These are phyloP conservation scores for Fusarium luffae DNA, from an alignment of 2,329 filamentous ascomycete species.

Conservation along the genomic window DNA sequence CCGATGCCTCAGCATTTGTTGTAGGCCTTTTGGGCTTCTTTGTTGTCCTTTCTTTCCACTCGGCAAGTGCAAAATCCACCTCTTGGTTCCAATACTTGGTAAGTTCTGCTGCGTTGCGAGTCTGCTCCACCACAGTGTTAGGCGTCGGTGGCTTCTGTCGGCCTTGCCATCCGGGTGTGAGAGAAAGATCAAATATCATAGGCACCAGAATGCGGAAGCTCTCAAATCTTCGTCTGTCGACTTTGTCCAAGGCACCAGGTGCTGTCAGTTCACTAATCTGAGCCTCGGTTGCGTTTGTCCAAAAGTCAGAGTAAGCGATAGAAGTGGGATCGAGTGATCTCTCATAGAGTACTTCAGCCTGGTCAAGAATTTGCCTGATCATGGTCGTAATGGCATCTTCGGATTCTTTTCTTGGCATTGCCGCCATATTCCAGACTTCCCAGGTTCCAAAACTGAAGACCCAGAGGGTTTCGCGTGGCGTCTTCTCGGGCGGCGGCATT, in stretches of 20 bases:
- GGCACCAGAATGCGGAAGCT: constrained; percentile 65
- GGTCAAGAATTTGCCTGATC: constrained; percentile 55
- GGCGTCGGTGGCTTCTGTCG: constrained; percentile 57
- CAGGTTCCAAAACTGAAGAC: constrained; percentile 65
- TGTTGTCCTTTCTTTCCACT: constrained; percentile 58
- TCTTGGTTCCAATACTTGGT: constrained; percentile 62
- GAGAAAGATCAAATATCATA: constrained; percentile 62
- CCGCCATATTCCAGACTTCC: constrained; percentile 65
- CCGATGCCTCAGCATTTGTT: constrained; percentile 25
- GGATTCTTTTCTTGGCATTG: constrained; percentile 56
- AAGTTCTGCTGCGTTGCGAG: constrained; percentile 64
- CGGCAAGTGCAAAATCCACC: constrained; percentile 53
- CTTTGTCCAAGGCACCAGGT: constrained; percentile 34
- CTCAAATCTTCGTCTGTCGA: constrained; percentile 49
- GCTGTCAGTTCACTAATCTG: constrained; percentile 45
- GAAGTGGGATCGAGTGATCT: constrained; percentile 56
- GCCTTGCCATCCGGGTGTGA: constrained; percentile 64
- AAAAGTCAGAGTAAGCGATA: constrained; percentile 59
- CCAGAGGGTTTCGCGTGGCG: constrained; percentile 62
- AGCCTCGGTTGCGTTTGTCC: constrained; percentile 46
- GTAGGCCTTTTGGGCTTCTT: constrained; percentile 53
- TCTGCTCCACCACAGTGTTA: constrained; percentile 62
- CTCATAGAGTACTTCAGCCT: constrained; percentile 60
- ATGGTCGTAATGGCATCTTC: constrained; percentile 53
- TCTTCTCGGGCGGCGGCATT: constrained; percentile 46